Evolutionary conservation across 768 basidiomycete genomes (phyloP).

Genomic region (Macrolepiota fuliginosa): DNA sequence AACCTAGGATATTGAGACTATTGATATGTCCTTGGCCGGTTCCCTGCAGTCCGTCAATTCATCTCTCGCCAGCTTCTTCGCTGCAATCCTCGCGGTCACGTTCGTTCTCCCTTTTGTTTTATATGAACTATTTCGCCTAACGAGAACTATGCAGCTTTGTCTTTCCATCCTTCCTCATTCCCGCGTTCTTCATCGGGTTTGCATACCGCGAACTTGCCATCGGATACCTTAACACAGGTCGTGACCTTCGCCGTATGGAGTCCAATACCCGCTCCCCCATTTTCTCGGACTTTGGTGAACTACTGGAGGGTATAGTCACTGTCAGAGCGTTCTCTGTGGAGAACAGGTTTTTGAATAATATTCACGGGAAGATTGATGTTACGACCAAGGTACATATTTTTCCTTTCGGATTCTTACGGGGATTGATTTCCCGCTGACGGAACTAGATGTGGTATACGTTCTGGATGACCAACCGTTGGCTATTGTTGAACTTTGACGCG

Average conservation of each 20-base stretch:
- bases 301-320: conserved; percentile 89
- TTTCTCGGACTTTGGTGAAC: conserved; percentile 78
- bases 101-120: conserved; percentile 31
- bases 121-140: neutral
- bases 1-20: conserved; percentile 75
- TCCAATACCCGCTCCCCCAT: conserved; percentile 84
- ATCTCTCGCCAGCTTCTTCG: conserved; percentile 73
- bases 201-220: conserved; percentile 69
- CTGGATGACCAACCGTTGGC: conserved; percentile 51
- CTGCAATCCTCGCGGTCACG: conserved; percentile 72
- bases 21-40: conserved; percentile 69
- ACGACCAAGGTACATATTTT: no score
- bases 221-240: conserved; percentile 75
- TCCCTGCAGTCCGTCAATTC: conserved; percentile 76
- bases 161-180: conserved; percentile 84
- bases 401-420: no score
- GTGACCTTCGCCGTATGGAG: conserved; percentile 88
- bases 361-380: conserved; percentile 52
- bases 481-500: no score
- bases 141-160: conserved; percentile 43
- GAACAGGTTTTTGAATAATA: conserved; percentile 65
- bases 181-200: conserved; percentile 70
- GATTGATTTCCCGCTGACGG: no score
- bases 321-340: conserved; percentile 90
- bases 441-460: conserved; percentile 78